phyloP scores from a whole-genome alignment of 495 filamentous ascomycete species.

The Lepraria neglecta region DNA sequence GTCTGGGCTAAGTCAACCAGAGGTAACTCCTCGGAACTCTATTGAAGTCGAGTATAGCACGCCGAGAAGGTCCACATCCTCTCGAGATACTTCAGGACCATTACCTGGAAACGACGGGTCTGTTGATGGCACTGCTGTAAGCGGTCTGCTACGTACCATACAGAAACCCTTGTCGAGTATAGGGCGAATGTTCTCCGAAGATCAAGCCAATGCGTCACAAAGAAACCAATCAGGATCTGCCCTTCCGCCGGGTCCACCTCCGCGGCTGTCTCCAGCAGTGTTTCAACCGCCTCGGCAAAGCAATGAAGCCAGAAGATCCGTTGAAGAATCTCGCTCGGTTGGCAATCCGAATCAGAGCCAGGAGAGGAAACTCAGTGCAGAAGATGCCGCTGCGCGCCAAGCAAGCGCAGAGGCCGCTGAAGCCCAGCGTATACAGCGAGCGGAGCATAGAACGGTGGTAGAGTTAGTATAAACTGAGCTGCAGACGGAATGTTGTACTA shows the following conservation, averaged over 20 bases:
- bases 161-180: conserved; percentile 88
- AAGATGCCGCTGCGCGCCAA: conserved; percentile 89
- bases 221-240: conserved; percentile 32
- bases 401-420: conserved; percentile 90
- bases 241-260: conserved; percentile 51
- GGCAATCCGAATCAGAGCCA: conserved; percentile 33
- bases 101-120: conserved; percentile 47
- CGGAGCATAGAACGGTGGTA: conserved; percentile 84
- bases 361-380: conserved; percentile 50
- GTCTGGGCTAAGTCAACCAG: conserved; percentile 46
- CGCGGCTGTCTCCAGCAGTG: conserved; percentile 53
- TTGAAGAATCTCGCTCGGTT: conserved; percentile 32
- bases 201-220: conserved; percentile 40
- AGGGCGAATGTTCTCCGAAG: conserved; percentile 95
- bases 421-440: conserved; percentile 73
- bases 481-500: background rate
- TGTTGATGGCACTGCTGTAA: conserved; percentile 72
- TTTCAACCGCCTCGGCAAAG: conserved; percentile 46
- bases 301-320: conserved; percentile 36
- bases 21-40: conserved; percentile 50
- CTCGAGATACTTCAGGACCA: conserved; percentile 35
- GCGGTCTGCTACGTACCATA: conserved; percentile 82
- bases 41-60: conserved; percentile 50
- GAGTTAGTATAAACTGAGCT: conserved; percentile 43
- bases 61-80: conserved; percentile 38